These are phyloP conservation scores for Blumeriella jaapii DNA, from an alignment of 2,329 filamentous ascomycete species.

Conservation along the genomic window DNA sequence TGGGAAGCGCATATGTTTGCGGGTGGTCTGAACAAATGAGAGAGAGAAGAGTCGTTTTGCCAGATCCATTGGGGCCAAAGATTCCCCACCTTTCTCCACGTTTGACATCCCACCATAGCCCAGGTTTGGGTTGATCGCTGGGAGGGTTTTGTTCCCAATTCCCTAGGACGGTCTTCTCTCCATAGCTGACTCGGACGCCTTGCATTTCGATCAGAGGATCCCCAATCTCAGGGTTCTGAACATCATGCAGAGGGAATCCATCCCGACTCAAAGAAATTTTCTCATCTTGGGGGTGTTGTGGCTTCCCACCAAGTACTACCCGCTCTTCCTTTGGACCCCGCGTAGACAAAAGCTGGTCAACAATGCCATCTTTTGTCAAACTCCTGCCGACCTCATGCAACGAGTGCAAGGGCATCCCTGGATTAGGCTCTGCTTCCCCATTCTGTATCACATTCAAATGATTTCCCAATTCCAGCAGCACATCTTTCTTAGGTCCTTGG, in stretches of 20 bases:
- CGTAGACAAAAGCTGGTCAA: constrained; percentile 5
- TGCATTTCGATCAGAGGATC: constrained; percentile 78
- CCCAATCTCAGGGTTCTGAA: constrained; percentile 31
- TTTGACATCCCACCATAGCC: constrained; percentile 72
- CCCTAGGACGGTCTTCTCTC: constrained; percentile 64
- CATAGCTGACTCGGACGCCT: constrained; percentile 73
- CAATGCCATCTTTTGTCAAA: constrained; percentile 22
- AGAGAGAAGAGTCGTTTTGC: constrained; percentile 89
- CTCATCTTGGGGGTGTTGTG: neutral
- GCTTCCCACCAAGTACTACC: neutral
- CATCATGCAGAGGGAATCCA: constrained; percentile 18
- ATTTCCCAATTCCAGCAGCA: constrained; percentile 42
- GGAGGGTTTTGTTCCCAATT: constrained; percentile 57
- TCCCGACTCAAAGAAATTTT: constrained; percentile 12
- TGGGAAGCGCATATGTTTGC: constrained; percentile 80
- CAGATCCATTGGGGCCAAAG: constrained; percentile 88
- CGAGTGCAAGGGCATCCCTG: constrained; percentile 16
- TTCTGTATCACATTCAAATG: constrained; percentile 31
- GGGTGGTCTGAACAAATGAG: constrained; percentile 93
- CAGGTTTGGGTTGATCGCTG: constrained; percentile 32
- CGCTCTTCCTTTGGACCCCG: neutral
- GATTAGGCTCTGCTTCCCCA: constrained; percentile 7
- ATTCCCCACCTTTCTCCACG: constrained; percentile 83
- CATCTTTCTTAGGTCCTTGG: constrained; percentile 52
- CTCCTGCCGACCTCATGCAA: constrained; percentile 22